phyloP scores from a whole-genome alignment of 1,284 basidiomycete species.

The Ganoderma lucidum region DNA sequence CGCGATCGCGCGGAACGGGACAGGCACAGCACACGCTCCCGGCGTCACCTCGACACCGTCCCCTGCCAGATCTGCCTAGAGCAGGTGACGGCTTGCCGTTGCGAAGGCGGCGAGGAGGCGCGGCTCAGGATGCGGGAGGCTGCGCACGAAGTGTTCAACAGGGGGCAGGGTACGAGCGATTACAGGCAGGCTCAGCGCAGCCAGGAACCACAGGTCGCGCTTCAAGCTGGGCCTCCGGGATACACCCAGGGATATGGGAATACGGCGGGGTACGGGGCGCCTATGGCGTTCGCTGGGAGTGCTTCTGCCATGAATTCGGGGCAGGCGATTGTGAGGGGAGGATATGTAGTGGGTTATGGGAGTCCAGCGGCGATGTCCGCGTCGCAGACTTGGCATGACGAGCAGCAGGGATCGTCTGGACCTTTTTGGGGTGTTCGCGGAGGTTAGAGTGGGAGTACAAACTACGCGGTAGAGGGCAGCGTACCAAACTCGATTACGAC shows the following conservation, averaged over 20 bases:
- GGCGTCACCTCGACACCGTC: background rate
- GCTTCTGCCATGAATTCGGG: background rate
- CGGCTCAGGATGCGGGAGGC: background rate
- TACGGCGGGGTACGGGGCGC: background rate
- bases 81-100: background rate
- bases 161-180: background rate
- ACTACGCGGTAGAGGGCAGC: background rate
- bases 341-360: background rate
- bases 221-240: background rate
- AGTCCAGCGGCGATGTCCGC: background rate
- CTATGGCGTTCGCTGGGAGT: background rate
- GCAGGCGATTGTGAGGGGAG: background rate
- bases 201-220: background rate
- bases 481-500: background rate
- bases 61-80: constrained; percentile 5
- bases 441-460: background rate
- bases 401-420: background rate
- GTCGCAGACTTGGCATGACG: background rate
- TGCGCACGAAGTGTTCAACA: constrained; percentile 1
- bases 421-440: background rate
- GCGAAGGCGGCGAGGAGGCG: background rate
- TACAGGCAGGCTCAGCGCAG: background rate
- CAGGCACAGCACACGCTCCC: background rate
- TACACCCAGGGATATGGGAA: background rate
- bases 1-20: background rate